These are phyloP conservation scores for Mangifera indica DNA, from an alignment of 345 rosid species.

Conservation along the genomic window DNA sequence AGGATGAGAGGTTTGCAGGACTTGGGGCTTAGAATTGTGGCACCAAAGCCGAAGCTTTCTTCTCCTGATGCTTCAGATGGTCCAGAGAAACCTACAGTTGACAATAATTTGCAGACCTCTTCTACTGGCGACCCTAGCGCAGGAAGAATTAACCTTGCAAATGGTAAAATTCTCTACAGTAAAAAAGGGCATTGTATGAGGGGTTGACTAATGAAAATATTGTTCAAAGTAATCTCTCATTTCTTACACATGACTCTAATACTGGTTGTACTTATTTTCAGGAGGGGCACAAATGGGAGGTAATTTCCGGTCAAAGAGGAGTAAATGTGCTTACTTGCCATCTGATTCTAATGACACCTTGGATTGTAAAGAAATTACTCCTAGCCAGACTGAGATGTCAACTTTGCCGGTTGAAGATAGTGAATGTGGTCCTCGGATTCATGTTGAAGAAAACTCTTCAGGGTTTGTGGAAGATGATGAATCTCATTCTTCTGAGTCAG, in stretches of 20 bases:
- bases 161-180: conserved; percentile 51
- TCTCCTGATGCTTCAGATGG: conserved; percentile 48
- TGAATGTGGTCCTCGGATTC: conserved; percentile 40
- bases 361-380: conserved; percentile 54
- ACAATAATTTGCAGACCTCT: conserved; percentile 43
- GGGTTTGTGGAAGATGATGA: conserved; percentile 57
- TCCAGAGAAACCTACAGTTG: conserved; percentile 39
- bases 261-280: conserved; percentile 39
- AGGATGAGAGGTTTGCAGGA: conserved; percentile 92
- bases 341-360: conserved; percentile 45
- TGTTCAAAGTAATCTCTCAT: conserved; percentile 21
- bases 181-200: conserved; percentile 9
- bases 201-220: conserved; percentile 15
- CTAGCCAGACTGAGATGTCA: conserved; percentile 41
- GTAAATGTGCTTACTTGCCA: conserved; percentile 49
- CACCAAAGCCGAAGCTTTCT: conserved; percentile 56
- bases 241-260: conserved; percentile 28
- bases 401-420: conserved; percentile 44
- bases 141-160: conserved; percentile 42
- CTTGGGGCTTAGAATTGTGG: conserved; percentile 61
- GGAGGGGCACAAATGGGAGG: conserved; percentile 53
- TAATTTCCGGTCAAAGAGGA: conserved; percentile 60
- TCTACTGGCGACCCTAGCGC: conserved; percentile 44
- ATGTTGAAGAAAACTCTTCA: conserved; percentile 49
- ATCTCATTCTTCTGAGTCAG: conserved; percentile 59